phyloP scores from a whole-genome alignment of 257 asterid genomes.

The Solanum piurae region DNA sequence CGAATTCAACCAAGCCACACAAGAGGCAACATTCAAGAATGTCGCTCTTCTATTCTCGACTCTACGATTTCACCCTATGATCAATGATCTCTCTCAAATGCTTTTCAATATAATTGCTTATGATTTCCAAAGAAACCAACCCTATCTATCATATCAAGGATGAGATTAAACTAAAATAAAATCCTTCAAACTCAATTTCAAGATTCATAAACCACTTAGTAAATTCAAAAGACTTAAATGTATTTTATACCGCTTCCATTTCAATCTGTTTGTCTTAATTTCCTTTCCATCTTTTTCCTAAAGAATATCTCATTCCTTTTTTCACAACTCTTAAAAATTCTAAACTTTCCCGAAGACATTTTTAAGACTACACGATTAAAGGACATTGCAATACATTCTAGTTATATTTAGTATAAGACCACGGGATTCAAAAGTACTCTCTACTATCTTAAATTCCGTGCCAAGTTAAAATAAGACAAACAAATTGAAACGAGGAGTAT shows the following conservation, averaged over 20 bases:
- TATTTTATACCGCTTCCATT: background rate
- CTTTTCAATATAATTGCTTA: background rate
- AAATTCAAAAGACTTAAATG: background rate
- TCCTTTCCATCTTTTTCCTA: background rate
- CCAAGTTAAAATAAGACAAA: background rate
- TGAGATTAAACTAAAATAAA: background rate
- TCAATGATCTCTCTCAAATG: background rate
- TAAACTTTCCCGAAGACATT: background rate
- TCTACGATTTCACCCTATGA: background rate
- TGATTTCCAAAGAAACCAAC: background rate
- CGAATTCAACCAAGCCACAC: background rate
- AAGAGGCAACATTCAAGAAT: background rate
- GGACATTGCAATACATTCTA: background rate
- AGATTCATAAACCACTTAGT: background rate
- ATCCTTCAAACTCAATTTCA: background rate
- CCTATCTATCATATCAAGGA: background rate
- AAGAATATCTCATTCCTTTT: background rate
- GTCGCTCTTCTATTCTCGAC: background rate
- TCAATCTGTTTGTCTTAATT: background rate
- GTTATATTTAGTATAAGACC: background rate
- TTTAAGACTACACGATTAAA: background rate
- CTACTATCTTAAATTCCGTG: background rate
- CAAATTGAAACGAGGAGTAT: background rate
- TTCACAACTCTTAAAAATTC: background rate
- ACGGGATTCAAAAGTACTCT: background rate